These are phyloP conservation scores for Herpetospermum pedunculosum DNA, from an alignment of 306 rosid genomes.

Conservation along the genomic window DNA sequence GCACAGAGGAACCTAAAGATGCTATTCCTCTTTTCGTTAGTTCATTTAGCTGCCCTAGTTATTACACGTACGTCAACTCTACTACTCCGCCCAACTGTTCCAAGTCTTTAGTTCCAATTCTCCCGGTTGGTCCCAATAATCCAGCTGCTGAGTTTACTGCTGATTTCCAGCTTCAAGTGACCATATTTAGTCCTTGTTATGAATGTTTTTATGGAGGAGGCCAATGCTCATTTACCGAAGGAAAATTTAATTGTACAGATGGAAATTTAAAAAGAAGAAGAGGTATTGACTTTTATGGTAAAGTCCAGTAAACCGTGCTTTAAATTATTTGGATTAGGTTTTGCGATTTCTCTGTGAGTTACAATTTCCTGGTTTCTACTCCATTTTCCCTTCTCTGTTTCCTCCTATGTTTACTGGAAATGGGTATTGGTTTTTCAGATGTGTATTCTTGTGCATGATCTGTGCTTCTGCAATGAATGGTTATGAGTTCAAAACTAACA, in stretches of 20 bases:
- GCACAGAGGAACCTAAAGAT: not conserved
- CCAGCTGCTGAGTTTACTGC: not conserved
- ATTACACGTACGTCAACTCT: not conserved
- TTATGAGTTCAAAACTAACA: not conserved
- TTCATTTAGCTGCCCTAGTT: not conserved
- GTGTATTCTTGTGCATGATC: not conserved
- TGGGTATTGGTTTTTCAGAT: not conserved
- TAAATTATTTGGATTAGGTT: not conserved
- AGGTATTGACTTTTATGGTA: not conserved
- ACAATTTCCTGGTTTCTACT: not conserved
- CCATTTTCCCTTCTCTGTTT: not conserved
- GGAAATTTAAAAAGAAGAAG: not conserved
- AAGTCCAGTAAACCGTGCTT: not conserved
- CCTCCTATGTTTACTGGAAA: not conserved
- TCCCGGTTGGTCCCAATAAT: not conserved
- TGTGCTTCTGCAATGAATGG: not conserved
- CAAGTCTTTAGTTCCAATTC: not conserved
- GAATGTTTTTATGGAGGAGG: not conserved
- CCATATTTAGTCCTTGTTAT: not conserved
- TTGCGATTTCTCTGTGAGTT: not conserved
- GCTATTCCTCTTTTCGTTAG: not conserved
- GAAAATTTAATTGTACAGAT: not conserved
- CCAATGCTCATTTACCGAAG: not conserved
- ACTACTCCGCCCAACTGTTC: not conserved
- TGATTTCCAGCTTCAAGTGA: constrained; percentile 4